Evolutionary conservation across 2,329 filamentous ascomycete genomes (phyloP).

Genomic region (Amauroascus niger): DNA sequence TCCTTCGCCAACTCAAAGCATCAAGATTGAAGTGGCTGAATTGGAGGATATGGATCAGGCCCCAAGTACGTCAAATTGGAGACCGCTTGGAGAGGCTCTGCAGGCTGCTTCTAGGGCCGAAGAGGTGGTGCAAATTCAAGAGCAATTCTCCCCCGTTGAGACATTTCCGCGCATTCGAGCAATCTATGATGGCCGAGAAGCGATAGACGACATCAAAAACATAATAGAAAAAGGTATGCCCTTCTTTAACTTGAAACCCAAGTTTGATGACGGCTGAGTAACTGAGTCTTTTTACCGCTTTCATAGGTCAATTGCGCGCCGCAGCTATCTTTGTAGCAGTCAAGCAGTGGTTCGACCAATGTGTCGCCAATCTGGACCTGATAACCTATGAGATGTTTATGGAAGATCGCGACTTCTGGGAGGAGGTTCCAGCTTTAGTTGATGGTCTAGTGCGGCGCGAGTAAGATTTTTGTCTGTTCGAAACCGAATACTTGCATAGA

Average conservation of each 20-base stretch:
- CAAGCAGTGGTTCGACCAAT: conserved; percentile 37
- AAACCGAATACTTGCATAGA: not conserved
- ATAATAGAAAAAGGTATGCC: conserved; percentile 33
- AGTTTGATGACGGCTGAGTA: not conserved
- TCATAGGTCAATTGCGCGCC: conserved; percentile 26
- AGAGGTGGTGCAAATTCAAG: conserved; percentile 31
- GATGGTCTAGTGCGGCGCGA: conserved; percentile 34
- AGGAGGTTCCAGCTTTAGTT: conserved; percentile 33
- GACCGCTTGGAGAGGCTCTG: conserved; percentile 28
- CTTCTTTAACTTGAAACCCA: not conserved
- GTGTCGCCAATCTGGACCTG: conserved; percentile 26
- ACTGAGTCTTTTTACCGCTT: not conserved
- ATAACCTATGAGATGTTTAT: conserved; percentile 29
- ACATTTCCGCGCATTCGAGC: conserved; percentile 31
- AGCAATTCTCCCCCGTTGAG: conserved; percentile 27
- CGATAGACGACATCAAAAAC: conserved; percentile 25
- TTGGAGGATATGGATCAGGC: conserved; percentile 43
- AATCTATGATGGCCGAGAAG: conserved; percentile 25
- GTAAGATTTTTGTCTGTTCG: conserved; percentile 21
- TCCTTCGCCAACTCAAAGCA: conserved; percentile 38
- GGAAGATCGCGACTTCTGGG: conserved; percentile 39
- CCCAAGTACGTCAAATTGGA: conserved; percentile 38
- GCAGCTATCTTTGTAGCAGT: conserved; percentile 27
- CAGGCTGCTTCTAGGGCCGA: conserved; percentile 23
- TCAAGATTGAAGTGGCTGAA: conserved; percentile 43